Conservation (phyloP, 75 land plant species). For the Adiantum capillusveneris region DNA sequence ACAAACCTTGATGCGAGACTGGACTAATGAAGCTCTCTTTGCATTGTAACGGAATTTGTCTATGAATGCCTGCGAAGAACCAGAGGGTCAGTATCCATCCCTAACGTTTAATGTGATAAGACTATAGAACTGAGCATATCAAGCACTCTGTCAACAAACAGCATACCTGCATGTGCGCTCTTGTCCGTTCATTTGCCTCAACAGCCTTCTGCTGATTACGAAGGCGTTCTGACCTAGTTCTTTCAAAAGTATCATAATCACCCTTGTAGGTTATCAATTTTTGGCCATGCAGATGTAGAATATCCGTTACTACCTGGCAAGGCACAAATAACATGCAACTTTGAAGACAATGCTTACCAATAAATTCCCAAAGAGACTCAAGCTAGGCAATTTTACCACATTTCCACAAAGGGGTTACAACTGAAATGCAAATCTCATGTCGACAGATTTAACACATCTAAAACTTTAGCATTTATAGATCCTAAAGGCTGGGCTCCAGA, state of each 20-base stretch:
- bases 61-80: constrained; percentile 70
- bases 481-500: too few relatives aligned
- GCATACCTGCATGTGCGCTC: constrained; percentile 89
- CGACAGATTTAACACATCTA: too few relatives aligned
- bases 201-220: constrained; percentile 91
- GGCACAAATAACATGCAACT: too few relatives aligned
- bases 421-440: too few relatives aligned
- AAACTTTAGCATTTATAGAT: too few relatives aligned
- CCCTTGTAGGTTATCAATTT: constrained; percentile 77
- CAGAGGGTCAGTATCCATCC: not conserved
- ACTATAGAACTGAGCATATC: too few relatives aligned
- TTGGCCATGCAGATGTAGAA: constrained; percentile 77
- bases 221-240: constrained; percentile 79
- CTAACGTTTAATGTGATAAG: not conserved
- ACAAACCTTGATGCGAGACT: constrained; percentile 92
- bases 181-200: constrained; percentile 79
- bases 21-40: constrained; percentile 95
- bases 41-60: constrained; percentile 99
- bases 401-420: too few relatives aligned
- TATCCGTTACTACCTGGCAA: constrained; percentile 93
- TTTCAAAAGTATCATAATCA: constrained; percentile 95
- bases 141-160: too few relatives aligned
- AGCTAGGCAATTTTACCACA: too few relatives aligned
- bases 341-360: too few relatives aligned
- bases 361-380: too few relatives aligned